These are phyloP conservation scores for Trichosporon faecale DNA, from an alignment of 1,284 basidiomycete species.

Conservation along the genomic window DNA sequence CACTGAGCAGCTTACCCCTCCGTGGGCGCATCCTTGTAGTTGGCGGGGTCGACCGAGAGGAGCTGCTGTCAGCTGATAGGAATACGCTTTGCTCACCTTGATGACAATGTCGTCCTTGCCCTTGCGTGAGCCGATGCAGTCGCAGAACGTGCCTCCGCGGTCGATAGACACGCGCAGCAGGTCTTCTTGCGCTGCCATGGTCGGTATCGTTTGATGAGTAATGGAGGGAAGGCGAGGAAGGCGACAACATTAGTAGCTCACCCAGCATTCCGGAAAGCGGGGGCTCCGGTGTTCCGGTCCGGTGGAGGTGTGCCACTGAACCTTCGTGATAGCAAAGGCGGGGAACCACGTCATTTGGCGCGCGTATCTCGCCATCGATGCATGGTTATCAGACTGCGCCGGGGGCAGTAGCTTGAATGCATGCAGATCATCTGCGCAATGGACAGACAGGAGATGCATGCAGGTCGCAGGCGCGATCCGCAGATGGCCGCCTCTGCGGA, in stretches of 20 bases:
- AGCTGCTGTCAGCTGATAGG: slow-evolving; percentile 55
- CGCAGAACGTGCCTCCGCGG: slow-evolving; percentile 50
- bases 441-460: not conserved
- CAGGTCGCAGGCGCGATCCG: not conserved
- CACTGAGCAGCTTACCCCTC: slow-evolving; percentile 29
- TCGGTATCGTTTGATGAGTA: slow-evolving; percentile 20
- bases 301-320: not conserved
- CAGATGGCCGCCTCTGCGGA: not conserved
- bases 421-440: not conserved
- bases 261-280: not conserved
- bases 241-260: not conserved
- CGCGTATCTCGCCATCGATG: not conserved
- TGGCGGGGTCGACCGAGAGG: slow-evolving; percentile 76
- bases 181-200: slow-evolving; percentile 2
- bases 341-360: not conserved
- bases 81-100: slow-evolving; percentile 23
- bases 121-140: slow-evolving; percentile 39
- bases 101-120: slow-evolving; percentile 35
- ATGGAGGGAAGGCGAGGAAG: not conserved
- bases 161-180: slow-evolving; percentile 34
- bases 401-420: not conserved
- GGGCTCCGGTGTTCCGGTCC: not conserved
- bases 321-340: not conserved
- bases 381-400: not conserved
- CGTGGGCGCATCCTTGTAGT: slow-evolving; percentile 90